Conservation (phyloP, 2,329 filamentous ascomycete genomes). For the Grosmannia serpens region DNA sequence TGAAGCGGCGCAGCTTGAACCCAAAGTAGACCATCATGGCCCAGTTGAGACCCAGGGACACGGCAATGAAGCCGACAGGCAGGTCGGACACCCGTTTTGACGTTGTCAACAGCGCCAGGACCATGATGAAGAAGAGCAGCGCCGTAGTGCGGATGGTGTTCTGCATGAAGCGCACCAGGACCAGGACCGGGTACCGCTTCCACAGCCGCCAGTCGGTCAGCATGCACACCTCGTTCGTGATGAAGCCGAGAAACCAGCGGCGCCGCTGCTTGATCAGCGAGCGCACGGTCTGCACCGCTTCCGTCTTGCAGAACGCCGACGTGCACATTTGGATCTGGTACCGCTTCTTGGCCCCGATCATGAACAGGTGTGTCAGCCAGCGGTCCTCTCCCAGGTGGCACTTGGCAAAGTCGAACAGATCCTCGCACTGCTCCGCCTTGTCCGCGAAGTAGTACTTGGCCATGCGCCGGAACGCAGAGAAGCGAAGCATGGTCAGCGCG, state of each 20-base stretch:
- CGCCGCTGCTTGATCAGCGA: constrained; percentile 88
- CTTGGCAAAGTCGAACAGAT: constrained; percentile 94
- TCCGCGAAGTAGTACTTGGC: constrained; percentile 98
- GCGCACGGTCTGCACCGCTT: constrained; percentile 79
- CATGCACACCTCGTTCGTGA: constrained; percentile 98
- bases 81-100: constrained; percentile 67
- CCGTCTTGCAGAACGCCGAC: constrained; percentile 95
- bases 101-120: constrained; percentile 75
- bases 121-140: constrained; percentile 86
- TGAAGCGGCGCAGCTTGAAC: constrained; percentile 73
- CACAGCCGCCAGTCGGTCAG: constrained; percentile 87
- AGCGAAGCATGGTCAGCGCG: constrained; percentile 88
- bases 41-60: constrained; percentile 90
- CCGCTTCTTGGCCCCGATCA: constrained; percentile 87
- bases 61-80: constrained; percentile 84
- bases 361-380: constrained; percentile 96
- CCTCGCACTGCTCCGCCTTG: constrained; percentile 88
- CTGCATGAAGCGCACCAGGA: constrained; percentile 82
- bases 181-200: constrained; percentile 79
- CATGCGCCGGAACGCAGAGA: constrained; percentile 93
- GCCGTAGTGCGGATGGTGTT: constrained; percentile 94
- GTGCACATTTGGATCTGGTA: constrained; percentile 98
- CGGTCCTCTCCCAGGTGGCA: constrained; percentile 90
- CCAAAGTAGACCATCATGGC: constrained; percentile 94
- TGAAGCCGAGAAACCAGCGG: constrained; percentile 93